phyloP scores from a whole-genome alignment of 768 basidiomycete species.

The Collybia mongolica region DNA sequence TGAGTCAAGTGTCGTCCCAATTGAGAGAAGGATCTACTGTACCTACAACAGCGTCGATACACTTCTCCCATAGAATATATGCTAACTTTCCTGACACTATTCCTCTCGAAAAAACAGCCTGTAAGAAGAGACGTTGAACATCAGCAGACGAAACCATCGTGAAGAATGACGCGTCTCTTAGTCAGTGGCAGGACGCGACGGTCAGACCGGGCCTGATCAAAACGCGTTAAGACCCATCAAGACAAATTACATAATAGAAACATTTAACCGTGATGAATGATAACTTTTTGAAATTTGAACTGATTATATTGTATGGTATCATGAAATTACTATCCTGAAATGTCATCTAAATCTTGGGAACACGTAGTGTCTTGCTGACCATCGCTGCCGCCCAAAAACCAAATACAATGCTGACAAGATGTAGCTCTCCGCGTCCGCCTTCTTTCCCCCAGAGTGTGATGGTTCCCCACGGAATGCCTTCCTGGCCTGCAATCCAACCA shows the following conservation, averaged over 20 bases:
- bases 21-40: conserved; percentile 4
- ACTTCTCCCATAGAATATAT: conserved; percentile 64
- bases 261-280: no score
- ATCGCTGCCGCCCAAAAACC: conserved; percentile 90
- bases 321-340: not conserved
- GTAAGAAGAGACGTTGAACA: conserved; percentile 76
- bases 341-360: conserved; percentile 63
- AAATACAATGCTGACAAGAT: conserved; percentile 77
- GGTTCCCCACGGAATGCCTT: conserved; percentile 76
- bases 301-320: conserved; percentile 7
- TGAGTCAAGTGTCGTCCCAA: conserved; percentile 6
- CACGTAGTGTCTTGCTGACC: conserved; percentile 94
- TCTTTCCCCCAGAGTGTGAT: conserved; percentile 67
- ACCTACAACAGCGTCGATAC: conserved; percentile 70
- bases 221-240: no score
- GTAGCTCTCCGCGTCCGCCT: conserved; percentile 83
- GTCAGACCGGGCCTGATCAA: no score
- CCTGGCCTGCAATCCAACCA: conserved; percentile 81
- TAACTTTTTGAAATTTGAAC: no score
- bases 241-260: no score
- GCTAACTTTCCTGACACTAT: conserved; percentile 66
- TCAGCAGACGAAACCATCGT: conserved; percentile 53
- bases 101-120: conserved; percentile 72
- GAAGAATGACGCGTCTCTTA: conserved; percentile 19
- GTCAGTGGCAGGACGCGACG: no score